These are phyloP conservation scores for Microdochium paspali DNA, from an alignment of 2,329 filamentous ascomycete species.

Conservation along the genomic window DNA sequence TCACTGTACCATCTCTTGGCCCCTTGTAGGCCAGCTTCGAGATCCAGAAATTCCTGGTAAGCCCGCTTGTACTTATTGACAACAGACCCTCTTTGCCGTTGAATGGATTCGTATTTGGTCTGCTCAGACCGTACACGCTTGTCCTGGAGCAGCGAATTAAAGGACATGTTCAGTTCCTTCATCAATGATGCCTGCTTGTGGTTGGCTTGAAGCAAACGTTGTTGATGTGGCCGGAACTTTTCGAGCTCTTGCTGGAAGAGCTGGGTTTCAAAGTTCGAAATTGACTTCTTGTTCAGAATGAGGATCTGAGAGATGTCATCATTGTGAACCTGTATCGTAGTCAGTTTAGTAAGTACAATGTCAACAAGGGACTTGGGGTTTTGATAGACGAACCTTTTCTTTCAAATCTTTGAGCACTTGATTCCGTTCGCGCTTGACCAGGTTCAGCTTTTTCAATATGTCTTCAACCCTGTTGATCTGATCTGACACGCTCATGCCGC, in stretches of 20 bases:
- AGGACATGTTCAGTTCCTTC: conserved; percentile 85
- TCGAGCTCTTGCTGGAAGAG: conserved; percentile 95
- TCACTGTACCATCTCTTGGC: conserved; percentile 92
- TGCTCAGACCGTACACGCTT: conserved; percentile 90
- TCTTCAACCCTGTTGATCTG: conserved; percentile 88
- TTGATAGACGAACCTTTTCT: conserved; percentile 64
- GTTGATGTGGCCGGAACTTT: conserved; percentile 92
- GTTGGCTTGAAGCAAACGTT: conserved; percentile 79
- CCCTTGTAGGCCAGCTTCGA: conserved; percentile 75
- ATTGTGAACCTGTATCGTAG: conserved; percentile 63
- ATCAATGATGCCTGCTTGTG: conserved; percentile 92
- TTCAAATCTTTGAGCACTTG: conserved; percentile 96
- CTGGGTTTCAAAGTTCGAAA: conserved; percentile 82
- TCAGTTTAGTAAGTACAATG: conserved; percentile 12
- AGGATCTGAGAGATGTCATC: conserved; percentile 97
- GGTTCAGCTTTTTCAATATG: conserved; percentile 78
- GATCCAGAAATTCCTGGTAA: conserved; percentile 85
- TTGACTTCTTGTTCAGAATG: conserved; percentile 95
- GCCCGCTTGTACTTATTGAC: conserved; percentile 83
- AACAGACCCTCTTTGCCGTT: conserved; percentile 70
- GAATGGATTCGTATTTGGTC: conserved; percentile 86
- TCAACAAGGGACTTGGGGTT: neutral
- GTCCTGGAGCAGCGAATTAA: conserved; percentile 83
- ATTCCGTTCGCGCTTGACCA: conserved; percentile 83
- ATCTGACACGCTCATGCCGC: conserved; percentile 69